Evolutionary conservation across 257 asterid genomes (phyloP), one percentile per base, ranked within the genome.

Genomic region (Solanum gandarillasii): DNA sequence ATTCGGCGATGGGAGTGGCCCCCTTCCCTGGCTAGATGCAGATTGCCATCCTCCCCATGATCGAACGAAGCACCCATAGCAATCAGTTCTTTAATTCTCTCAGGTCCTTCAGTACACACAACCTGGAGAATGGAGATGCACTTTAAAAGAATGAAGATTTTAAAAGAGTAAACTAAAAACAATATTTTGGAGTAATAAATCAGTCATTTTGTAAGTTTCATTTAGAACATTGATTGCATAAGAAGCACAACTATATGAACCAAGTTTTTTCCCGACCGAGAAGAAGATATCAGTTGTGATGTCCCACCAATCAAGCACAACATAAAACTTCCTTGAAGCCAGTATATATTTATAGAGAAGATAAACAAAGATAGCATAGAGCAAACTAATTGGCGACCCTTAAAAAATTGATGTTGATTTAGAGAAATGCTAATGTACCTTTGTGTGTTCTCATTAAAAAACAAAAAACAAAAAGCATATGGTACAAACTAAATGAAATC

Each of bases 51-150:
- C 89, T 96, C 97, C 86, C 98, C 99, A 35, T 97, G 99, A 90
- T 97, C 99, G 88, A 97, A 97, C 25, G 99, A 96, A 91, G 99
- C 99, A 73, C 99, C 99, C 98, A 97, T 97, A n/a, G 99, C 98
- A 31, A 97, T 96, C 92, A 97, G 88, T 90, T 97, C 99, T 87
- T 91, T 94, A 87, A 97, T 95, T 91, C 99, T 97, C 83, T 96
- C 98, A 31, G 99, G 98, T 81, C 99, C 99, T 92, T 97, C 99
- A 12, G 99, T 96, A 87, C 99, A 97, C 84, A 97, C 99, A 85
- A 97, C 98, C 99, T 97, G 94, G 71, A 88, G 85, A 86, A 85
- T 55, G 87, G 70, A 82, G 39, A 81, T 29, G 35, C 68, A 18
- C 70, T 82, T 20, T 48, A 48, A 14, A 82, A 81, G 60, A 82